Percentiles rank a stretch among this genome's conserved stretches.
Evolutionary conservation across 2,329 filamentous ascomycete genomes (phyloP).

Genomic region (Basipetospora chlamydospora): DNA sequence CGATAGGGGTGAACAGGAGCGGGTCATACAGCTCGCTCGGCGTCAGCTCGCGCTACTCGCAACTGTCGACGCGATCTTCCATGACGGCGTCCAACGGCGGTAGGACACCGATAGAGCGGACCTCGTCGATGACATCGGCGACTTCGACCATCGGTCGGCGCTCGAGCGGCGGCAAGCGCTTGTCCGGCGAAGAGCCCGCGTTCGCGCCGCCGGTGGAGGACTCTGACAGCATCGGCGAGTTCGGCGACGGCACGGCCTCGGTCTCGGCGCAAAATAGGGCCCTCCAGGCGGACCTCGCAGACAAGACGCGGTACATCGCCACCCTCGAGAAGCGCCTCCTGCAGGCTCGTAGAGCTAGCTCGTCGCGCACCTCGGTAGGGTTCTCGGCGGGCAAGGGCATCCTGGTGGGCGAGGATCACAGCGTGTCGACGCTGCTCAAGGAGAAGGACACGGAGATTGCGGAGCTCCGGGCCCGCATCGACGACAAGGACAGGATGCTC

Average conservation of each 20-base stretch:
- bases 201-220: slow-evolving; percentile 28
- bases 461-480: slow-evolving; percentile 73
- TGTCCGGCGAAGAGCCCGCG: slow-evolving; percentile 25
- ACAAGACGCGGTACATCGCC: slow-evolving; percentile 92
- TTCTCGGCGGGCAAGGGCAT: slow-evolving; percentile 48
- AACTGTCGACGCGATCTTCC: slow-evolving; percentile 50
- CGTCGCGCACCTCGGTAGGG: slow-evolving; percentile 69
- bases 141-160: slow-evolving; percentile 43
- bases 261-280: slow-evolving; percentile 74
- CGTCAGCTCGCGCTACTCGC: slow-evolving; percentile 47
- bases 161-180: slow-evolving; percentile 27
- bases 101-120: slow-evolving; percentile 42
- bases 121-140: slow-evolving; percentile 52
- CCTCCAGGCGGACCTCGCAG: slow-evolving; percentile 86
- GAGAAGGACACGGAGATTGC: slow-evolving; percentile 91
- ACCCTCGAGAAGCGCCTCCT: slow-evolving; percentile 85
- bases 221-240: slow-evolving; percentile 64
- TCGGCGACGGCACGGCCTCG: slow-evolving; percentile 73
- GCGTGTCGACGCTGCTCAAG: slow-evolving; percentile 54
- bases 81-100: slow-evolving; percentile 44
- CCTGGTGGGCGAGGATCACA: slow-evolving; percentile 66
- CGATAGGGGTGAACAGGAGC: slow-evolving; percentile 76
- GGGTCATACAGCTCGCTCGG: slow-evolving; percentile 56
- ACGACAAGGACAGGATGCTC: slow-evolving; percentile 93
- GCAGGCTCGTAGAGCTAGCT: slow-evolving; percentile 79